Evolutionary conservation across 441 rosid species (phyloP), one percentile per base, ranked within the genome.

Genomic region (Euphorbia schlechtendalii): DNA sequence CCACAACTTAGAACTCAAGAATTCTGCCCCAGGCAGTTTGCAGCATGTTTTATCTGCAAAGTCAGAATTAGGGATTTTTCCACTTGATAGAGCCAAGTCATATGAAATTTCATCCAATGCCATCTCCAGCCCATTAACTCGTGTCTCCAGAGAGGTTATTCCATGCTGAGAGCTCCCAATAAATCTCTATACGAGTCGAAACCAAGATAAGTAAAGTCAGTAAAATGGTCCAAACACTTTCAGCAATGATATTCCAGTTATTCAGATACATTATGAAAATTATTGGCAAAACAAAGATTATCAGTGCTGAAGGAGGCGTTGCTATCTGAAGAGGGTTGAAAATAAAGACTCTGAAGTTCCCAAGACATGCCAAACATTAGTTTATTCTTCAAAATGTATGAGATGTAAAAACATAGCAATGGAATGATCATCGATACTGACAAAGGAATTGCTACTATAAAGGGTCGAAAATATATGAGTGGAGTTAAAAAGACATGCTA

Each of bases 131-230:
- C 97, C 91, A 24, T 79, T 78, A 17, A 93, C 95, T 1, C 98
- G 89, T 24, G 89, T 81, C 84, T 90, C 96, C 55, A 93, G 71
- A 61, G 96, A 90, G 60, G 60, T 81, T 22, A 93, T 77, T 43
- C 98, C 97, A 65, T 70, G 87, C 75, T 88, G 92, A 48, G 98
- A 93, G 68, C 84, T 86, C 76, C 97, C 97, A 54, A 93, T 93
- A 80, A 88, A 93, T 85, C 82, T 85, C 98, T 93, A 73, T 3
- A 77, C 68, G 73, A 68, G 73, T 68, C 51, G 14, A 71, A 71
- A 59, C 63, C 0, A 4, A 12, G 40, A 60, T 4, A 10, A 59
- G 28, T 25, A 38, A 60, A 73, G 62, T 72, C 18, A 68, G 60
- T 36, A 40, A 17, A 22, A 3, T 7, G 49, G 14, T 40, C 30